A percentile compares a stretch with the other conserved stretches of the same genome.
Conservation (phyloP, 1,284 basidiomycete species). For the Boletellus deceptivus region DNA sequence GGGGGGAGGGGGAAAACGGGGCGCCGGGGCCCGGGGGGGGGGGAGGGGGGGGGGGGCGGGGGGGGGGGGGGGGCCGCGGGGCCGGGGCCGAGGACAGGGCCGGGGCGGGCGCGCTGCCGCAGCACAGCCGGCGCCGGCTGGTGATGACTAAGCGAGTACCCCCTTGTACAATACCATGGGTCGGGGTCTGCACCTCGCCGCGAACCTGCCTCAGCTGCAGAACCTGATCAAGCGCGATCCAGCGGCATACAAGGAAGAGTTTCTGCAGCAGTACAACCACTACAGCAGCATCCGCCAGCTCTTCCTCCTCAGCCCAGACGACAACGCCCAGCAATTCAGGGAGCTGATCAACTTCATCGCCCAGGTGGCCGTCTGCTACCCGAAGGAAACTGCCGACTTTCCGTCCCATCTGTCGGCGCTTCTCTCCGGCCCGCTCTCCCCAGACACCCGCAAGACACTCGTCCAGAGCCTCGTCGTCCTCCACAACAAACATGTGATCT, state of each 20-base stretch:
- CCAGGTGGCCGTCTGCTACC: slow-evolving; percentile 88
- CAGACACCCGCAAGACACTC: slow-evolving; percentile 79
- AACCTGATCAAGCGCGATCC: slow-evolving; percentile 97
- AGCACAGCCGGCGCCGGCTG: background rate
- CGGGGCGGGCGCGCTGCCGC: background rate
- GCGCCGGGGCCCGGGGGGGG: too few species aligned
- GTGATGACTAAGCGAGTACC: background rate
- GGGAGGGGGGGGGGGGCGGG: slow-evolving; percentile 29
- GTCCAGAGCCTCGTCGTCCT: slow-evolving; percentile 92
- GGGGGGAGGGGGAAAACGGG: too few species aligned
- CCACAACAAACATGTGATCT: slow-evolving; percentile 89
- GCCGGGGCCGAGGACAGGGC: slow-evolving; percentile 38
- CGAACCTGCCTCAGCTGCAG: slow-evolving; percentile 82
- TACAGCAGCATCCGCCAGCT: slow-evolving; percentile 88
- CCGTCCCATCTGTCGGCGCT: slow-evolving; percentile 75
- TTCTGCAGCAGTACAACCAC: slow-evolving; percentile 98
- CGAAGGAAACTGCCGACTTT: slow-evolving; percentile 80
- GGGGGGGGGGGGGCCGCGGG: slow-evolving; percentile 30
- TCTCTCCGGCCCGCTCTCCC: slow-evolving; percentile 69
- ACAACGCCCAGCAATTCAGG: slow-evolving; percentile 78
- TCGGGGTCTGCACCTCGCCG: slow-evolving; percentile 62
- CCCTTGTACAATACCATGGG: slow-evolving; percentile 34
- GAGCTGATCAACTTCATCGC: slow-evolving; percentile 87
- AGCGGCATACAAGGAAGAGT: slow-evolving; percentile 90
- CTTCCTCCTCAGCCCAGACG: slow-evolving; percentile 75